Evolutionary conservation across 2,329 filamentous ascomycete genomes (phyloP).

Genomic region (Xylaria sp.): DNA sequence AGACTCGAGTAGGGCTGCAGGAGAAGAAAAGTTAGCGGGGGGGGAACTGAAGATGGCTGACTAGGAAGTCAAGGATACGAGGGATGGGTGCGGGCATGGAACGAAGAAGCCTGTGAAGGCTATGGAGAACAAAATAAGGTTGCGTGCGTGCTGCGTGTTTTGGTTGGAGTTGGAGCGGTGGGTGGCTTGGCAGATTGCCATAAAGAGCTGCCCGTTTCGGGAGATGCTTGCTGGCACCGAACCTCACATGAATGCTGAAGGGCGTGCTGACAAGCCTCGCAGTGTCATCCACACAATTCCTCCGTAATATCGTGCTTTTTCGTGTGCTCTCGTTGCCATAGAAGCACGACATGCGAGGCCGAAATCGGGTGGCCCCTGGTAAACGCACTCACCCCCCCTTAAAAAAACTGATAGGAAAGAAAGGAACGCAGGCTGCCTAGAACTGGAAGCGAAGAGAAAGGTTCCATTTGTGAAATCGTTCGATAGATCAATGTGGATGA

Average conservation of each 20-base stretch:
- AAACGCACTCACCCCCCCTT: background rate
- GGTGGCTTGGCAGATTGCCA: background rate
- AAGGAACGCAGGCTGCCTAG: background rate
- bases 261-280: background rate
- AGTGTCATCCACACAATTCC: background rate
- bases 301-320: background rate
- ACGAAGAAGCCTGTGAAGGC: background rate
- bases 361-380: background rate
- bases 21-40: slow-evolving; percentile 1
- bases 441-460: background rate
- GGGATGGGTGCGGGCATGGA: background rate
- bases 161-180: background rate
- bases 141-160: background rate
- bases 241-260: background rate
- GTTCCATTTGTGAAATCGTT: background rate
- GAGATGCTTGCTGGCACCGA: background rate
- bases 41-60: background rate
- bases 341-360: background rate
- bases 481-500: background rate
- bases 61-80: background rate
- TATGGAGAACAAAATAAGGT: background rate
- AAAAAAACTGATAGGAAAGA: background rate
- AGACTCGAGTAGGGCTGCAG: slow-evolving; percentile 14
- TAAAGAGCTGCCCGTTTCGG: background rate
- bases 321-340: background rate